A percentile compares a stretch with the other conserved stretches of the same genome.
phyloP scores from a whole-genome alignment of 2,329 filamentous ascomycete genomes.

The Colletotrichum tofieldiae region DNA sequence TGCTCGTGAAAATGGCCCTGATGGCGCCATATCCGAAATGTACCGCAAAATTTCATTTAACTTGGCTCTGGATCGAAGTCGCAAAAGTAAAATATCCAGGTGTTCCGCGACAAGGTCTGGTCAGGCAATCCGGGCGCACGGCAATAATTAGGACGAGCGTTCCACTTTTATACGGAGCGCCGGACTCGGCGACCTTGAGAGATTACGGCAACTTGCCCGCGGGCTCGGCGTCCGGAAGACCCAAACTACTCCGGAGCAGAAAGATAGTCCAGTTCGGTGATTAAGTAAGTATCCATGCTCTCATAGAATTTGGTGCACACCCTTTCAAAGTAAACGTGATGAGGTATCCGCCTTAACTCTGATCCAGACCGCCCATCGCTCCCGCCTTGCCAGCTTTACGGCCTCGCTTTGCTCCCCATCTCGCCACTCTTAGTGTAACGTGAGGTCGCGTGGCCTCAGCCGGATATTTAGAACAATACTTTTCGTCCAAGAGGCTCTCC shows the following conservation, averaged over 20 bases:
- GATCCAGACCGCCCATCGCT: neutral
- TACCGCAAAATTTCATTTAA: too few species aligned
- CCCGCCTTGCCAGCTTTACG: neutral
- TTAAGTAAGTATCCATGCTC: too few species aligned
- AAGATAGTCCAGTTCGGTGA: too few species aligned
- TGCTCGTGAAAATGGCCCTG: too few species aligned
- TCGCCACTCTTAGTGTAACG: neutral
- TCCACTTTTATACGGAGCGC: neutral
- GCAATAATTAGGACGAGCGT: neutral
- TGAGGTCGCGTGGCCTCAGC: constrained; percentile 1
- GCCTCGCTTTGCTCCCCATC: neutral
- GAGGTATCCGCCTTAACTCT: neutral
- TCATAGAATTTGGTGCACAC: neutral
- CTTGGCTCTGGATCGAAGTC: too few species aligned
- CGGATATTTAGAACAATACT: constrained; percentile 5
- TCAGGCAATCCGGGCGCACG: neutral
- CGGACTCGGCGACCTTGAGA: neutral
- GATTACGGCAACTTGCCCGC: neutral
- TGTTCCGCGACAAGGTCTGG: neutral
- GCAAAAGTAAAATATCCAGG: too few species aligned
- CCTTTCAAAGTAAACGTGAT: neutral
- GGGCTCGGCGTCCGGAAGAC: too few species aligned
- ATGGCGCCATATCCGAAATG: too few species aligned
- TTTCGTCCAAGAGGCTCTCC: neutral
- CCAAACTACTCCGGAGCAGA: too few species aligned